Conservation (phyloP, 2,329 filamentous ascomycete genomes). For the Colletotrichum sojae region DNA sequence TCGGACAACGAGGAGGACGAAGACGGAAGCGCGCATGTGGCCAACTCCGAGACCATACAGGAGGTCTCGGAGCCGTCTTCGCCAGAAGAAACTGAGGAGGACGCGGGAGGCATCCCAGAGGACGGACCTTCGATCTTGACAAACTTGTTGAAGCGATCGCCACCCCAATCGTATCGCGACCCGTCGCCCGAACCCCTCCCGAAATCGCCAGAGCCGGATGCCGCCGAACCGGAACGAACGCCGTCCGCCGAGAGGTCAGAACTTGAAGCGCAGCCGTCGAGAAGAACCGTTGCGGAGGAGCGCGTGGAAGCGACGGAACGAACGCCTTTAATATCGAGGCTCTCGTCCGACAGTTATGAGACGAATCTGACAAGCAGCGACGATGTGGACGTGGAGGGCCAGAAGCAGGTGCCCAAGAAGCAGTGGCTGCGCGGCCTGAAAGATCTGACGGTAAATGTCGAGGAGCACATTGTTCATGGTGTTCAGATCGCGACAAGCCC, state of each 20-base stretch:
- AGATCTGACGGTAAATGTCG: constrained; percentile 50
- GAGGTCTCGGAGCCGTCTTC: constrained; percentile 74
- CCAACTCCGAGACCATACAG: constrained; percentile 66
- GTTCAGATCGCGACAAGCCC: constrained; percentile 43
- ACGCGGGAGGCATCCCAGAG: constrained; percentile 44
- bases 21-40: constrained; percentile 38
- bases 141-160: constrained; percentile 65
- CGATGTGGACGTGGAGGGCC: constrained; percentile 63
- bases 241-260: constrained; percentile 20
- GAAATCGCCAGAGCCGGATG: constrained; percentile 23
- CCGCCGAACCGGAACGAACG: constrained; percentile 29
- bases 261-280: constrained; percentile 32
- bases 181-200: constrained; percentile 46
- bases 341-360: constrained; percentile 46
- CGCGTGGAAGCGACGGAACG: constrained; percentile 61
- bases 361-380: constrained; percentile 46
- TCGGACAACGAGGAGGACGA: constrained; percentile 48
- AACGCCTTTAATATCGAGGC: constrained; percentile 62
- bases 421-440: constrained; percentile 54
- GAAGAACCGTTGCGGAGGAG: constrained; percentile 37
- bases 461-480: constrained; percentile 49
- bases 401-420: constrained; percentile 55
- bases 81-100: constrained; percentile 50
- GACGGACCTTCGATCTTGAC: constrained; percentile 62
- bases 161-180: constrained; percentile 54